A percentile compares a stretch with the other conserved stretches of the same genome.
Evolutionary conservation across 148 eudicot species (phyloP).

Genomic region (Talinum fruticosum): DNA sequence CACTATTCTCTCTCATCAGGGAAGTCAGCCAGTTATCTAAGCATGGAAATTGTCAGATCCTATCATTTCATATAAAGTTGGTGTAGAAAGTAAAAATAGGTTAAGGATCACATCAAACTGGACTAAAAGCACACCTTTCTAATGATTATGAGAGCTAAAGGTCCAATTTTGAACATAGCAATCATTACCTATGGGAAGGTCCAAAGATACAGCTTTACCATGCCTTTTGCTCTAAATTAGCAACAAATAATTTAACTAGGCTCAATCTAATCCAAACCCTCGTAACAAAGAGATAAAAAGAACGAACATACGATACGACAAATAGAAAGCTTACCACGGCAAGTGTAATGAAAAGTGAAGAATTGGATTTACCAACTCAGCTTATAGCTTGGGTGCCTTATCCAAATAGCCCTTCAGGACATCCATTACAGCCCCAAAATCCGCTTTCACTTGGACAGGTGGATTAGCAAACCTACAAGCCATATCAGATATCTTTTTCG

Average conservation of each 20-base stretch:
- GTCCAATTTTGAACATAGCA: background rate
- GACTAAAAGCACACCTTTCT: background rate
- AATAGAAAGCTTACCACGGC: background rate
- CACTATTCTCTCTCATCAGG: no score
- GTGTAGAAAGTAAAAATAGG: no score
- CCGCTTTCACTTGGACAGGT: constrained; percentile 74
- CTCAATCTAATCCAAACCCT: constrained; percentile 6
- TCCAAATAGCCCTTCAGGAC: constrained; percentile 64
- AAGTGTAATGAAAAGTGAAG: background rate
- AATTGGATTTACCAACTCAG: constrained; percentile 13
- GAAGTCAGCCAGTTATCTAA: no score
- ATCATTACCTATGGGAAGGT: background rate
- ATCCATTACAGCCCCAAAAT: constrained; percentile 93
- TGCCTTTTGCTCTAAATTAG: background rate
- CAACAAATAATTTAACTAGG: background rate
- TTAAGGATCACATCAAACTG: no score
- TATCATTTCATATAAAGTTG: no score
- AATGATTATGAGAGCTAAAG: background rate
- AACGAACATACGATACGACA: constrained; percentile 1
- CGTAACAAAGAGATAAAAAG: background rate
- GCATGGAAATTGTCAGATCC: no score
- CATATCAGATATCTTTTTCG: constrained; percentile 63
- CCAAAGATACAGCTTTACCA: background rate
- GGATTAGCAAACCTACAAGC: constrained; percentile 74
- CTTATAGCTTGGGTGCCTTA: constrained; percentile 27